These are phyloP conservation scores for Solanum tacnaense DNA, from an alignment of 257 asterid species.

Conservation along the genomic window DNA sequence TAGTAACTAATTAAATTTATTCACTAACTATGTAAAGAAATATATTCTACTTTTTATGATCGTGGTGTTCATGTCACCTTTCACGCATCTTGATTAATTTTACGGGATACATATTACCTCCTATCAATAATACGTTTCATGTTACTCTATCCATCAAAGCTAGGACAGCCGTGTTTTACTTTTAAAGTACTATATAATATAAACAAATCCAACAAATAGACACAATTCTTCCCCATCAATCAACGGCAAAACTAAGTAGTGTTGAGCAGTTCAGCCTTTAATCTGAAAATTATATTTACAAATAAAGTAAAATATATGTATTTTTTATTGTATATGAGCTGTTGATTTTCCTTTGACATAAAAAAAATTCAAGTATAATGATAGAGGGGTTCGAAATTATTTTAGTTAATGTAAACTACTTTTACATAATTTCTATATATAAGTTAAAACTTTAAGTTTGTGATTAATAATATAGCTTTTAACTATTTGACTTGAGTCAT, in stretches of 20 bases:
- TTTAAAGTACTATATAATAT: neutral
- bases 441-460: neutral
- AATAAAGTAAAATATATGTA: too few relatives aligned
- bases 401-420: neutral
- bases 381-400: neutral
- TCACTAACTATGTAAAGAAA: neutral
- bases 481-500: neutral
- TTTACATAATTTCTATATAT: neutral
- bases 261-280: neutral
- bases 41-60: too few relatives aligned
- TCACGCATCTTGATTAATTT: rapidly evolving
- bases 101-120: neutral
- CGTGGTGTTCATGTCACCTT: neutral
- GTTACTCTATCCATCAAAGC: too few relatives aligned
- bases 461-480: neutral
- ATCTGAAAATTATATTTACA: neutral
- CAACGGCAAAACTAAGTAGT: neutral
- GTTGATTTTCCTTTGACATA: neutral
- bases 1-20: neutral
- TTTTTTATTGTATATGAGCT: neutral
- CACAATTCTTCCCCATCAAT: neutral
- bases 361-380: neutral
- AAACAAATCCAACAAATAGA: neutral
- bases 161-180: neutral
- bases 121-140: too few relatives aligned